phyloP scores from a whole-genome alignment of 2,329 filamentous ascomycete species.

The Geosmithia putterillii region DNA sequence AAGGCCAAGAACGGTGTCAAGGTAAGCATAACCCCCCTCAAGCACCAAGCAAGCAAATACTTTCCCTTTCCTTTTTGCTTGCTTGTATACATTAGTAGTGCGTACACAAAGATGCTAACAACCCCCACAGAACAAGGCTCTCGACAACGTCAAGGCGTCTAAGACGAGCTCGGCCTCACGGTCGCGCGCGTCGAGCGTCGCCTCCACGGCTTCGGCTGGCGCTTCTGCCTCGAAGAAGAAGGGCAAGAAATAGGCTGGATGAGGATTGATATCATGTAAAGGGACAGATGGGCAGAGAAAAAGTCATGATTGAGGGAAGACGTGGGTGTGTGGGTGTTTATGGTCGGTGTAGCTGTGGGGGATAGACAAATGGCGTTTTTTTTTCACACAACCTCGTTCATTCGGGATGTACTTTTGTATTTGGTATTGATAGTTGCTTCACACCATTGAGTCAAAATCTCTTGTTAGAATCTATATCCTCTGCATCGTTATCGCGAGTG shows the following conservation, averaged over 20 bases:
- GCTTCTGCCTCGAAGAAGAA: constrained; percentile 33
- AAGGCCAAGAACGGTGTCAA: constrained; percentile 83
- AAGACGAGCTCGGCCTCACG: constrained; percentile 62
- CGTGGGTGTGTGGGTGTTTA: neutral
- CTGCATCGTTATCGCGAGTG: too few species aligned
- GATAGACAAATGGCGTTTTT: too few species aligned
- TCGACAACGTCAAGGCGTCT: constrained; percentile 72
- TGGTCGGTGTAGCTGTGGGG: too few species aligned
- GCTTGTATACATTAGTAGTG: too few species aligned
- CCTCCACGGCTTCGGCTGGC: constrained; percentile 50
- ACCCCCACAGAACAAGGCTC: constrained; percentile 66
- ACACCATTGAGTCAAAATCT: too few species aligned
- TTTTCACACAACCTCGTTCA: too few species aligned
- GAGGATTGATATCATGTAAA: neutral
- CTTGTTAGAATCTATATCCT: too few species aligned
- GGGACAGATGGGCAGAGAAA: too few species aligned
- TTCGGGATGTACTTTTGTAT: too few species aligned
- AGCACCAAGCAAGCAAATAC: too few species aligned
- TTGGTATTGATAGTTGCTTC: too few species aligned
- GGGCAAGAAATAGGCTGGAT: constrained; percentile 23
- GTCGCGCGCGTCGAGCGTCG: constrained; percentile 80
- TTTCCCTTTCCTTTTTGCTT: neutral
- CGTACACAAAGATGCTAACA: constrained; percentile 6
- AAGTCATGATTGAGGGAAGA: neutral
- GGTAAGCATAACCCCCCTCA: too few species aligned